Evolutionary conservation across 768 basidiomycete species (phyloP).

Genomic region (Leccinellum luteum): DNA sequence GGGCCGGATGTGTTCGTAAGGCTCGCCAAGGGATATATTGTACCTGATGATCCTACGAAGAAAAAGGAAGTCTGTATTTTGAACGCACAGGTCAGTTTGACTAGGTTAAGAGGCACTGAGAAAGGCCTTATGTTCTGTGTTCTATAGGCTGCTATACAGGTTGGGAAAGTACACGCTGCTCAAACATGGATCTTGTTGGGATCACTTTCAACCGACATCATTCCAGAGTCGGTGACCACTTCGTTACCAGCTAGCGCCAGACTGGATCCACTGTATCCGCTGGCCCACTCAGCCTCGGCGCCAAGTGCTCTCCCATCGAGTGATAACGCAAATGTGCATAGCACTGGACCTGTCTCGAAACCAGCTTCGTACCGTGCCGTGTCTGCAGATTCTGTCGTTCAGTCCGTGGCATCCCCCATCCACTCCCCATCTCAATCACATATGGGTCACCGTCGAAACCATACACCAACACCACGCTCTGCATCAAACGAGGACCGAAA

Average conservation of each 20-base stretch:
- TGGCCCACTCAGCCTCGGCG: conserved; percentile 41
- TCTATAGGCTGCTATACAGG: conserved; percentile 55
- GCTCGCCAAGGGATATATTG: conserved; percentile 63
- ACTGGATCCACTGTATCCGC: conserved; percentile 21
- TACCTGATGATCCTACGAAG: conserved; percentile 39
- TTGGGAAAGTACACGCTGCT: conserved; percentile 51
- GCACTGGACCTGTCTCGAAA: conserved; percentile 15
- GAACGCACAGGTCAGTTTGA: conserved; percentile 54
- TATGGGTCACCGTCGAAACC: conserved; percentile 5
- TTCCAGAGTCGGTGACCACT: conserved; percentile 35
- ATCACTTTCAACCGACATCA: conserved; percentile 50
- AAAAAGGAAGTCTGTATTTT: conserved; percentile 45
- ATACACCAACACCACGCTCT: conserved; percentile 14
- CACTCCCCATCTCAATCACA: conserved; percentile 27
- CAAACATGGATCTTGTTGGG: conserved; percentile 68
- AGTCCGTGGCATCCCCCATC: conserved; percentile 8
- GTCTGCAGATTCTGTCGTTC: conserved; percentile 26
- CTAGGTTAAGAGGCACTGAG: not conserved
- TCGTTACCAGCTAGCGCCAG: conserved; percentile 23
- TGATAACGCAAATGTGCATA: conserved; percentile 9
- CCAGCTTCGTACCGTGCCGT: conserved; percentile 22
- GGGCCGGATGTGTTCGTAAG: conserved; percentile 43
- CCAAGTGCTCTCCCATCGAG: conserved; percentile 38
- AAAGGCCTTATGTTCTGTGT: not conserved
- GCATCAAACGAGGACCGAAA: conserved; percentile 23